These are phyloP conservation scores for Thelonectria rubi DNA, from an alignment of 2,329 filamentous ascomycete genomes.

Conservation along the genomic window DNA sequence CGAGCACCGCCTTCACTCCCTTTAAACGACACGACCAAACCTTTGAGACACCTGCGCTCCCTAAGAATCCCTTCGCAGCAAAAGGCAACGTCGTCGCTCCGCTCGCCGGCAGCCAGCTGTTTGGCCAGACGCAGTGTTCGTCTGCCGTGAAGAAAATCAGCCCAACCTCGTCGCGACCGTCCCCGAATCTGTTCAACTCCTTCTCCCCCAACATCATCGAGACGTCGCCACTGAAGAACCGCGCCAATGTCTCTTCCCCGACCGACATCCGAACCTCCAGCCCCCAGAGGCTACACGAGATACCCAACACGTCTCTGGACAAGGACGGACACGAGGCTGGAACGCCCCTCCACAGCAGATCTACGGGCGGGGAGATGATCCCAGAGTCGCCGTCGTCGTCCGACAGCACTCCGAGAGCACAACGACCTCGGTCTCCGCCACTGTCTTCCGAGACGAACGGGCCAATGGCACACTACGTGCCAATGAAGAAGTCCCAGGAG, in stretches of 20 bases:
- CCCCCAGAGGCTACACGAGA: slow-evolving; percentile 47
- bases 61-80: slow-evolving; percentile 59
- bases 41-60: slow-evolving; percentile 60
- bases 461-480: slow-evolving; percentile 56
- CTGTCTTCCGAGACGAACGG: slow-evolving; percentile 38
- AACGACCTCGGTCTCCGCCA: slow-evolving; percentile 26
- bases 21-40: slow-evolving; percentile 39
- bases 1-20: slow-evolving; percentile 46
- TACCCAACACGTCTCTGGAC: slow-evolving; percentile 41
- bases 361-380: slow-evolving; percentile 44
- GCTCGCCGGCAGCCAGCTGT: slow-evolving; percentile 59
- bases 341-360: slow-evolving; percentile 40
- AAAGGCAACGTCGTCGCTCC: slow-evolving; percentile 47
- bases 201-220: slow-evolving; percentile 57
- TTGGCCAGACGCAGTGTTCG: slow-evolving; percentile 63
- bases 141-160: slow-evolving; percentile 61
- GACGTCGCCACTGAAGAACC: slow-evolving; percentile 61
- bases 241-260: slow-evolving; percentile 58
- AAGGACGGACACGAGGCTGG: slow-evolving; percentile 35
- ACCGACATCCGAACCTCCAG: slow-evolving; percentile 53
- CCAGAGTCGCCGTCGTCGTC: slow-evolving; percentile 49
- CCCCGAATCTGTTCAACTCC: slow-evolving; percentile 58
- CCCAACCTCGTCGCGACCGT: slow-evolving; percentile 67
- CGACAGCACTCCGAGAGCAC: slow-evolving; percentile 33
- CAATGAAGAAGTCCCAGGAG: slow-evolving; percentile 58